phyloP scores from a whole-genome alignment of 108 stramenopile genomes.

The Cyclotella cryptica region DNA sequence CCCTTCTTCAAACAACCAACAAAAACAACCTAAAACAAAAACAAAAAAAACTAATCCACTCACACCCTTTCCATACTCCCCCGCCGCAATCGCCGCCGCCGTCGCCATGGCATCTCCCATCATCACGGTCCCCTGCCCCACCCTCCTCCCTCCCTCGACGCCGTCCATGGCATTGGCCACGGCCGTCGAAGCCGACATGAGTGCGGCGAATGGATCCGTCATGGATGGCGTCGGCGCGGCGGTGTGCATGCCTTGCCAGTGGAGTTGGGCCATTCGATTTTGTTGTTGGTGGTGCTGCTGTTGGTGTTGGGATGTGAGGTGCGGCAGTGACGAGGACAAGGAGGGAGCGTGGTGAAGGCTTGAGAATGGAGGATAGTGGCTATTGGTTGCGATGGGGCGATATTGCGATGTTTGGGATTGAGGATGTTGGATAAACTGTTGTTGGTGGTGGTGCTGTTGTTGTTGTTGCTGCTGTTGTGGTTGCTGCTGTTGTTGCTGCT shows the following conservation, averaged over 20 bases:
- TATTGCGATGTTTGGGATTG: too few species aligned
- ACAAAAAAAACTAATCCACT: too few species aligned
- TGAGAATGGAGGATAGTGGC: too few species aligned
- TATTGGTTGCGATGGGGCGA: too few species aligned
- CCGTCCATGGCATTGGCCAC: constrained; percentile 3
- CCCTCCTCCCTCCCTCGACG: neutral
- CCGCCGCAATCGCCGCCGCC: constrained; percentile 9
- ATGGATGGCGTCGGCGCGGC: neutral
- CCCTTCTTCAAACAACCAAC: too few species aligned
- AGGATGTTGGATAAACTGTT: too few species aligned
- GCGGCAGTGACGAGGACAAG: neutral
- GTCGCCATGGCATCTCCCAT: constrained; percentile 2
- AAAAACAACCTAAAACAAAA: too few species aligned
- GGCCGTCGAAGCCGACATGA: constrained; percentile 27
- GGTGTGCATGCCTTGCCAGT: constrained; percentile 3
- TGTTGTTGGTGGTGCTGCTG: neutral
- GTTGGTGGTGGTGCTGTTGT: too few species aligned
- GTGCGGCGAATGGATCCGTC: constrained; percentile 15
- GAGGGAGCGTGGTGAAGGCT: too few species aligned
- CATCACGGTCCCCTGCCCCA: neutral
- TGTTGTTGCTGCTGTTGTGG: too few species aligned
- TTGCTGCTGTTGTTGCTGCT: too few species aligned
- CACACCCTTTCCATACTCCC: neutral
- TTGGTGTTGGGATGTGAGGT: neutral
- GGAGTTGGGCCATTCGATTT: too few species aligned